Percentiles rank a stretch among this genome's conserved stretches.
These are phyloP conservation scores for Talaromyces sp. DNA, from an alignment of 2,329 filamentous ascomycete species.

Conservation along the genomic window DNA sequence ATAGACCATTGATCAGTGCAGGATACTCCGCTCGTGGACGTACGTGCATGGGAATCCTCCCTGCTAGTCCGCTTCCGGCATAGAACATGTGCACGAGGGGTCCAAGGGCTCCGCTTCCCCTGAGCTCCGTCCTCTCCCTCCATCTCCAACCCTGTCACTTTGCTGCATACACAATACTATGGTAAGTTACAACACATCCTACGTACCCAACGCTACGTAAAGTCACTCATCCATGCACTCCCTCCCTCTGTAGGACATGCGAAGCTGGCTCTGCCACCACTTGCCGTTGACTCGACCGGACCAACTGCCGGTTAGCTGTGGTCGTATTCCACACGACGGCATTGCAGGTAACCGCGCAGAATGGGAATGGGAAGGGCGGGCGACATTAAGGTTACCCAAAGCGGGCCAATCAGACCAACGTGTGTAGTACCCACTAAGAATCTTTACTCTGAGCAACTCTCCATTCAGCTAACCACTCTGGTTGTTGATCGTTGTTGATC, in stretches of 20 bases:
- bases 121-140: background rate
- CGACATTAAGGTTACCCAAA: background rate
- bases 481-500: slow-evolving; percentile 7
- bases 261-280: background rate
- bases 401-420: background rate
- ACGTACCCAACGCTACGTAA: background rate
- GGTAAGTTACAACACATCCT: too few relatives aligned
- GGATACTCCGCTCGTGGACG: background rate
- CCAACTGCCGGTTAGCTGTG: background rate
- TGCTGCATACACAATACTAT: too few relatives aligned
- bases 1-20: too few relatives aligned
- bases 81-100: slow-evolving; percentile 5
- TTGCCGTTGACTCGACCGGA: background rate
- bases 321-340: background rate
- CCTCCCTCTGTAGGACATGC: too few relatives aligned
- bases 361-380: background rate
- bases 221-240: background rate
- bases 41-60: background rate
- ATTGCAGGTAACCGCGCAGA: background rate
- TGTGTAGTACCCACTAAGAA: background rate
- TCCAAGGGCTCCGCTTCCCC: slow-evolving; percentile 7
- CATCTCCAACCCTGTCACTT: background rate
- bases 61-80: background rate
- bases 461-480: slow-evolving; percentile 1
- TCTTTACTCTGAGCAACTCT: background rate